Base-by-base conservation (phyloP, 257 asterid genomes). In the Echium plantagineum region DNA sequence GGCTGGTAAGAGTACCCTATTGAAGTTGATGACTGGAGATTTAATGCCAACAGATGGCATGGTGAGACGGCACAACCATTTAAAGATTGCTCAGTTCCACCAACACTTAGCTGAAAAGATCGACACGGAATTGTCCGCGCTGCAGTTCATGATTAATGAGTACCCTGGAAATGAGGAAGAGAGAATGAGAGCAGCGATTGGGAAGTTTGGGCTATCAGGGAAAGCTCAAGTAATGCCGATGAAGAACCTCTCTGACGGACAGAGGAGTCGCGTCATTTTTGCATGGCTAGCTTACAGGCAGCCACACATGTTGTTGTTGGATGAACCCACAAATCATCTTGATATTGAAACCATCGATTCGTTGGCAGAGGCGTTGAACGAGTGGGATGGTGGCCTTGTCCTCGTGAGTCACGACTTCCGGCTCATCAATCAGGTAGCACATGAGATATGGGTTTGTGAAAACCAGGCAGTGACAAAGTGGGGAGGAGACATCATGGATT, bases 211-310 rank as follows among this genome's bases (percentile, higher is more conserved):
- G 60, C 89, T 91, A 9, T 73, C 83, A 0, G 98, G 98, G 13
- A 88, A 91, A 76, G 95, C 98, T 28, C 98, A 91, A 77, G 79
- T 81, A n/a, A 88, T 91, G 98, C 86, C 98, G 8, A 88, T 91
- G 94, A 81, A 72, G 21, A 88, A 91, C 66, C 69, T 91, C 76
- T 91, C 98, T 0, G 98, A 91, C 20, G 97, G 99, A 1, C 98
- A 91, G 62, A 87, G 70, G 60, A 84, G 94, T 59, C 81, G 98
- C 58, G 95, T 91, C 57, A 82, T 91, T 21, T 91, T 91, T 73
- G 98, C 95, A 3, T 91, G 98, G 98, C 77, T 93, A 38, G 99
- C 99, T 24, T 93, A 69, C 69, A 83, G 96, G 76, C 91, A 83
- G 63, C 97, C 99, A 0, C 96, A 93, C 21, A 64, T 93, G 87